Base-by-base conservation (phyloP, 495 filamentous ascomycete genomes). In the Trichoderma reesei region DNA sequence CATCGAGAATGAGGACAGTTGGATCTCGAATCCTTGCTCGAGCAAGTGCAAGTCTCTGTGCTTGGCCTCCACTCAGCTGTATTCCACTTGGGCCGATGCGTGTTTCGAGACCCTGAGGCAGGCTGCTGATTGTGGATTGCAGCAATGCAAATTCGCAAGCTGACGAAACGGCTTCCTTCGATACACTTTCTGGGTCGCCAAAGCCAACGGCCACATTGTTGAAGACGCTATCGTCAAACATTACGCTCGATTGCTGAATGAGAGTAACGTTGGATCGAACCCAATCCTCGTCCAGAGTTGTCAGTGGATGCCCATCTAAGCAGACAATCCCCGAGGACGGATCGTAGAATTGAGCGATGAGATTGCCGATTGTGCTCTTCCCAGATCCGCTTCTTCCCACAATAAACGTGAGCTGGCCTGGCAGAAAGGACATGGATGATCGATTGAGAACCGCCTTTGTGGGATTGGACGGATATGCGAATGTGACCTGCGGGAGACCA, bases 311-410 rank as follows among this genome's bases (percentile, higher is more conserved):
- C 1, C 85, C 87, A 67, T 95, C 92, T 3, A 98, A 74, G 0
- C 80, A 66, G 26, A 97, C 88, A 6, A 83, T 69, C 0, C 94
- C 94, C 0, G 76, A 74, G 0, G 72, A 74, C 2, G 90, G 85
- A 10, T 82, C 73, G 68, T 96, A 96, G 69, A 92, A 90, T 38
- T 86, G 81, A 61, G 91, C 74, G 2, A 98, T 76, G 2, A 98
- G 75, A 68, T 90, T 91, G 2, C 86, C 85, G 9, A 98, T 70
- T 0, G 94, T 98, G 69, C 90, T 96, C 72, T 98, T 98, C 0
- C 94, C 94, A 13, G 91, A 96, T 1, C 94, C 94, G 67, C 91
- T 96, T 63, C 80, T 81, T 2, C 94, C 94, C 63, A 97, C 82
- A 7, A 98, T 79, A 67, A 95, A 98, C 3, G 85, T 91, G 5